Evolutionary conservation across 345 rosid species (phyloP).

Genomic region (Schrenkiella parvula): DNA sequence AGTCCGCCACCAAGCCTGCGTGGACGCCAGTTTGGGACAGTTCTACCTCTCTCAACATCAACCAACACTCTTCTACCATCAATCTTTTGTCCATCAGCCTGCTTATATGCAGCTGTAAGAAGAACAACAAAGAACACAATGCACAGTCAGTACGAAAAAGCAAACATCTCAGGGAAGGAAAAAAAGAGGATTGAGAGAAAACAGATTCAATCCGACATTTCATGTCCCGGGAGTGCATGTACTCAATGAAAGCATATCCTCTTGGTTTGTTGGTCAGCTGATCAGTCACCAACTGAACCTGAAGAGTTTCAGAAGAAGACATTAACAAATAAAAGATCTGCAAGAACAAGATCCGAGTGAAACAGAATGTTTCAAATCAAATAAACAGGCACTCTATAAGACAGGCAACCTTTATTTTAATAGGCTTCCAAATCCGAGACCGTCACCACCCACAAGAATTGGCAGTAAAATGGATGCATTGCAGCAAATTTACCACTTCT

Average conservation of each 20-base stretch:
- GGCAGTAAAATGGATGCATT: constrained; percentile 65
- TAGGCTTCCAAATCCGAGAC: constrained; percentile 67
- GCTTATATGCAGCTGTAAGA: constrained; percentile 86
- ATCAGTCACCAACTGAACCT: constrained; percentile 75
- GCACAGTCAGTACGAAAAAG: background rate
- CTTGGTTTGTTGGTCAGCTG: constrained; percentile 69
- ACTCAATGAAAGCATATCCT: constrained; percentile 94
- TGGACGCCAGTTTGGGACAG: constrained; percentile 99
- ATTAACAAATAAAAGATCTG: constrained; percentile 29
- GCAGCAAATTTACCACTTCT: constrained; percentile 62
- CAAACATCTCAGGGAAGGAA: background rate
- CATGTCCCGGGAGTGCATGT: constrained; percentile 90
- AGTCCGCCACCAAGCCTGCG: constrained; percentile 98
- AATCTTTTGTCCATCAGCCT: constrained; percentile 97
- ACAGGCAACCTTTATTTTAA: constrained; percentile 78
- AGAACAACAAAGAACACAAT: background rate
- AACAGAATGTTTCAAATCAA: background rate
- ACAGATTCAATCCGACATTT: constrained; percentile 48
- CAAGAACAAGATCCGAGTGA: background rate
- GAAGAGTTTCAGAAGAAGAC: constrained; percentile 33
- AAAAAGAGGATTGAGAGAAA: background rate
- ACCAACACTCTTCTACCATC: constrained; percentile 95
- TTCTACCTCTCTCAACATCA: constrained; percentile 95
- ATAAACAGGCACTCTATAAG: constrained; percentile 32
- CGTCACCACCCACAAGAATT: constrained; percentile 86